Conservation (phyloP, 441 rosid genomes). For the Aleurites moluccanus region DNA sequence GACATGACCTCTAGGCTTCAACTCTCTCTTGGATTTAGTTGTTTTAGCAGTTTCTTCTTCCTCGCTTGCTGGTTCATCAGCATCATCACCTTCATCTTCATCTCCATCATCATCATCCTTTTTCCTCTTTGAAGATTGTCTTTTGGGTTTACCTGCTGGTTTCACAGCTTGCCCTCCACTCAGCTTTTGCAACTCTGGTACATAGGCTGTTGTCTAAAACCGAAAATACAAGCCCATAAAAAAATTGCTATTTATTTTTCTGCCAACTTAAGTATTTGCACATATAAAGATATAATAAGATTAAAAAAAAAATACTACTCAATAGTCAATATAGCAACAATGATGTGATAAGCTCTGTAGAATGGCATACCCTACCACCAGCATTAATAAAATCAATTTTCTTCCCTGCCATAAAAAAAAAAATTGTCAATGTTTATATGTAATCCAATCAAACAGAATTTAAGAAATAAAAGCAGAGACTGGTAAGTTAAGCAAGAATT, state of each 20-base stretch:
- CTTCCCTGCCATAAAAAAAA: conserved; percentile 59
- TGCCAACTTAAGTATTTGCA: neutral
- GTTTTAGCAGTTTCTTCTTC: conserved; percentile 38
- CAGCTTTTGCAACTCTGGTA: conserved; percentile 83
- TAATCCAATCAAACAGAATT: neutral
- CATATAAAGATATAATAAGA: neutral
- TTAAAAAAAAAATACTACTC: neutral
- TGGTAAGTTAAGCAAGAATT: neutral
- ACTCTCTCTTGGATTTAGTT: conserved; percentile 41
- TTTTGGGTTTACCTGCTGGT: conserved; percentile 40
- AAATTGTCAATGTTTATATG: conserved; percentile 19
- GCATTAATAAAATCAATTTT: conserved; percentile 76
- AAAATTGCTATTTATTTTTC: neutral
- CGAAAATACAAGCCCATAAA: conserved; percentile 21
- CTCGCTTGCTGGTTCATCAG: conserved; percentile 32
- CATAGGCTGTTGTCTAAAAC: conserved; percentile 82
- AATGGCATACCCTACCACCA: conserved; percentile 80
- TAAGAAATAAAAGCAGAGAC: conserved; percentile 8
- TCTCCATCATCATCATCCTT: conserved; percentile 37
- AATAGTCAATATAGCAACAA: neutral
- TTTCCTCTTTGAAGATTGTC: conserved; percentile 43
- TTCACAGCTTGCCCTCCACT: conserved; percentile 50
- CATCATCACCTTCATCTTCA: conserved; percentile 26
- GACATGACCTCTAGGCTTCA: conserved; percentile 43
- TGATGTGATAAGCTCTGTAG: neutral